Conservation (phyloP, 768 basidiomycete species). For the Mycena latifolia region DNA sequence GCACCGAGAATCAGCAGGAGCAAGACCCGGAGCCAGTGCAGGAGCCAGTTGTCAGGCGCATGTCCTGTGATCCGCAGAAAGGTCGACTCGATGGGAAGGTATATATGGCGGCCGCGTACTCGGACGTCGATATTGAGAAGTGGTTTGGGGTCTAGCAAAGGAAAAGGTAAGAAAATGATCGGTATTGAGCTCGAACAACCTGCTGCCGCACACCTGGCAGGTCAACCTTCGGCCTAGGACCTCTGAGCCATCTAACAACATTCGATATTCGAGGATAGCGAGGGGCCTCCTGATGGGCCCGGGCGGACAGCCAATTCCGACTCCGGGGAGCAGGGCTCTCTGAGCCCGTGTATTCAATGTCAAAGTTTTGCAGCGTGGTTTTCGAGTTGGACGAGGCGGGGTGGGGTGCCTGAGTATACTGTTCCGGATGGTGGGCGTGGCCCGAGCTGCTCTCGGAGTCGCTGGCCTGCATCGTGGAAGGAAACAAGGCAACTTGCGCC, state of each 20-base stretch:
- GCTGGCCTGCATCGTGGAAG: conserved; percentile 18
- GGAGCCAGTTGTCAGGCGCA: conserved; percentile 65
- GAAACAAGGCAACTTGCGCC: neutral
- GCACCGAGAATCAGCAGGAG: conserved; percentile 65
- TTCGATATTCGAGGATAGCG: conserved; percentile 36
- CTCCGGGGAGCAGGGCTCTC: conserved; percentile 14
- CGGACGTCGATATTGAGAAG: conserved; percentile 64
- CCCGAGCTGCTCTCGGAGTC: conserved; percentile 30
- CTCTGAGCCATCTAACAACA: conserved; percentile 58
- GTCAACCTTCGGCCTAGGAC: conserved; percentile 71
- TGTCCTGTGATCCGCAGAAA: conserved; percentile 64
- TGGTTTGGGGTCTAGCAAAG: conserved; percentile 62
- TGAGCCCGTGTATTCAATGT: conserved; percentile 27
- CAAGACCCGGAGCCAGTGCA: too few species aligned
- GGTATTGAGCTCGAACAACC: neutral
- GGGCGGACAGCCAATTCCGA: conserved; percentile 36
- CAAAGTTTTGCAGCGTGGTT: conserved; percentile 20
- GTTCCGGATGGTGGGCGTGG: neutral
- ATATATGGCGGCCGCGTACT: conserved; percentile 50
- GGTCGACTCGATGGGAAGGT: conserved; percentile 65
- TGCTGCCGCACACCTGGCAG: conserved; percentile 54
- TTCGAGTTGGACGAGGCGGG: conserved; percentile 14
- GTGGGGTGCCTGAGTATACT: neutral
- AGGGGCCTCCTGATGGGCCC: conserved; percentile 34
- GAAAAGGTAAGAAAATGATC: conserved; percentile 11